Conservation (phyloP, 2,329 filamentous ascomycete genomes). For the Aspergillus sp. region DNA sequence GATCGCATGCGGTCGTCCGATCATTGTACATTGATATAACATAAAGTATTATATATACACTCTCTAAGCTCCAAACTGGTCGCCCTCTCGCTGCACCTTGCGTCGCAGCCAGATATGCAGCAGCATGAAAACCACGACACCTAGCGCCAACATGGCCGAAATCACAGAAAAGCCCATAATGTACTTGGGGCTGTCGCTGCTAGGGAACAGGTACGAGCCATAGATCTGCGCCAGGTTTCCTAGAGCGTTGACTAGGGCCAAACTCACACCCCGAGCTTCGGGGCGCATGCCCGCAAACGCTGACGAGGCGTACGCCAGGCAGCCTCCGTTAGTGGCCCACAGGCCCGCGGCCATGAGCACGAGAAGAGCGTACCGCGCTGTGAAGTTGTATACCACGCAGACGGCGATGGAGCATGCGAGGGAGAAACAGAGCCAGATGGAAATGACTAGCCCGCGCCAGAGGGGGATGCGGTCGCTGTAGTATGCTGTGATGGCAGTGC, state of each 20-base stretch:
- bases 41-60: no score
- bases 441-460: conserved; percentile 50
- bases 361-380: conserved; percentile 53
- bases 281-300: conserved; percentile 51
- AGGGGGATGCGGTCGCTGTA: conserved; percentile 47
- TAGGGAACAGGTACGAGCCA: conserved; percentile 52
- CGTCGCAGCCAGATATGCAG: conserved; percentile 26
- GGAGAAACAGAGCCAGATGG: conserved; percentile 46
- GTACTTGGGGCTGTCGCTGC: conserved; percentile 49
- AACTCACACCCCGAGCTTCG: conserved; percentile 51
- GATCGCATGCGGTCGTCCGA: no score
- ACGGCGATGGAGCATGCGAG: conserved; percentile 39
- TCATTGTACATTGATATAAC: no score
- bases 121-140: conserved; percentile 25
- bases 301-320: conserved; percentile 52
- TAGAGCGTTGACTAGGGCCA: conserved; percentile 54
- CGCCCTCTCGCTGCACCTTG: background rate
- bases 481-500: no score
- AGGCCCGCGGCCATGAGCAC: conserved; percentile 56
- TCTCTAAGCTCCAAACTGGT: no score
- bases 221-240: conserved; percentile 57
- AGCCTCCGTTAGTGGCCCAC: conserved; percentile 53
- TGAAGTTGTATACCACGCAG: conserved; percentile 50
- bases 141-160: conserved; percentile 30
- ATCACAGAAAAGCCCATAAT: conserved; percentile 43